Conservation (phyloP, 75 land plant species). For the Selaginella moellendorffii region DNA sequence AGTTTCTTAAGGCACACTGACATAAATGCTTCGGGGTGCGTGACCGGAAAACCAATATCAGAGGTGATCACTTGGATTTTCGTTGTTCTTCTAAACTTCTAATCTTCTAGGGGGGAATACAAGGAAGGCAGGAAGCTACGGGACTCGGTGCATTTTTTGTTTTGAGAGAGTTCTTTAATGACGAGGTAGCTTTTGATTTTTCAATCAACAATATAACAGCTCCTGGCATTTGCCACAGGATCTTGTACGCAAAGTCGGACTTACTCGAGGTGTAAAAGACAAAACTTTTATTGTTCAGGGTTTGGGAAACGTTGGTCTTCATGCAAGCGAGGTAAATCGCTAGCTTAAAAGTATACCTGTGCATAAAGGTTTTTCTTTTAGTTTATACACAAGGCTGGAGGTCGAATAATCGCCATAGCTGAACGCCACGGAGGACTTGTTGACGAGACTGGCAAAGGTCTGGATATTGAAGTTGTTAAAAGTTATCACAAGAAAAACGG, state of each 20-base stretch:
- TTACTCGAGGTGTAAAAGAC: conserved; percentile 20
- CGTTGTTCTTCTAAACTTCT: not conserved
- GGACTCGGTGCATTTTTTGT: conserved; percentile 31
- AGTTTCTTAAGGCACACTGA: conserved; percentile 21
- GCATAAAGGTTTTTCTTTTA: conserved; percentile 10
- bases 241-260: conserved; percentile 14
- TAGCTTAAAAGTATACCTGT: not conserved
- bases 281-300: conserved; percentile 28
- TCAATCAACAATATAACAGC: not conserved
- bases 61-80: conserved; percentile 10
- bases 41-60: conserved; percentile 30
- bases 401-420: conserved; percentile 23
- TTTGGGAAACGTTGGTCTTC: conserved; percentile 30
- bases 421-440: conserved; percentile 26
- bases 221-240: conserved; percentile 11
- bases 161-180: conserved; percentile 27
- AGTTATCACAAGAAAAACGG: conserved; percentile 24
- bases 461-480: conserved; percentile 19
- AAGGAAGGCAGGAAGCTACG: conserved; percentile 31
- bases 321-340: conserved; percentile 23
- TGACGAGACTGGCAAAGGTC: conserved; percentile 17
- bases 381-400: conserved; percentile 27
- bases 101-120: conserved; percentile 24
- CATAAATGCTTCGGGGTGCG: conserved; percentile 28
- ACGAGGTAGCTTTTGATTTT: conserved; percentile 11